Evolutionary conservation across 257 asterid genomes (phyloP), one percentile per base, ranked within the genome.

Genomic region (Solanum lignicaule): DNA sequence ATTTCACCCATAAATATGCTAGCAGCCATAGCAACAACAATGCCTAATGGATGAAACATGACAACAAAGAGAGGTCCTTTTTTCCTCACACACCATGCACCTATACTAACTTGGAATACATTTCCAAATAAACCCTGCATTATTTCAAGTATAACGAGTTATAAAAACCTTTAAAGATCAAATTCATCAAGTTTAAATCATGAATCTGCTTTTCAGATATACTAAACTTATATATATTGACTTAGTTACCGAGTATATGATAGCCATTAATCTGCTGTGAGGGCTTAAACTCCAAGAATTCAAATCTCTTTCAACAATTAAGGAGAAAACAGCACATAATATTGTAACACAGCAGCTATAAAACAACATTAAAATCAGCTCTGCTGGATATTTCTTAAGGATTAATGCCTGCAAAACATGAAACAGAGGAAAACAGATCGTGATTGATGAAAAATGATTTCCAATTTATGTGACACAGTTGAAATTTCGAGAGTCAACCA

Each of bases 61-160:
- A 96, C 92, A 3, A 81, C 94, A 90, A 95, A 95, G 60, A 95
- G 87, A 84, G 98, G 98, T 2, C 98, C 97, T 87, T 48, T 92
- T 87, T 90, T 92, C 65, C 91, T 90, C 83, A 94, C 87, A 82
- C 97, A 95, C 98, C 98, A 94, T 88, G 94, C 84, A 21, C 72
- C 25, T 5, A 95, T 88, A 7, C 93, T 71, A 12, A 93, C 90
- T 93, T 93, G 97, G 82, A 95, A 95, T 4, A 88, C 93, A 89
- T 89, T 92, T 58, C 97, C 98, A 87, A 94, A 95, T 2, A 91
- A 43, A 32, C 91, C 96, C 97, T 95, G 89, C 86, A 73, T 73
- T 35, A 73, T 33, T 20, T 73, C 48, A 73, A 73, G 9, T 35
- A 73, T 23, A 74, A 74, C 20, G 8, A 15, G 10, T 74, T 1